Evolutionary conservation across 176 grass and related monocot species (phyloP), one percentile per base, ranked within the genome.

Genomic region (Chrysopogon serrulatus): DNA sequence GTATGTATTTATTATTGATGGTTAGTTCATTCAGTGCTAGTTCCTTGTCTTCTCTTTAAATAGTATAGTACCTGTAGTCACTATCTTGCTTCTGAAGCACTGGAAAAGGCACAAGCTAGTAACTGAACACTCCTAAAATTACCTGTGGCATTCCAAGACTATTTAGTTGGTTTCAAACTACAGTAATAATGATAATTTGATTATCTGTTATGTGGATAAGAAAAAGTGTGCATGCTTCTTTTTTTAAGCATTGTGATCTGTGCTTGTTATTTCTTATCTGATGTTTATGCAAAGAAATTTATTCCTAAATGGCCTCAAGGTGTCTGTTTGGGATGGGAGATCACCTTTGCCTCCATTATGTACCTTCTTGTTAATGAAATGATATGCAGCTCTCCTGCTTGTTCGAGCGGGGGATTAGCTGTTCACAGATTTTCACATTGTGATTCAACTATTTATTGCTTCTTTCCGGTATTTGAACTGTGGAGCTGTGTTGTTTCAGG

Each of bases 401-500:
- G 53, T 56, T 56, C 21, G 21, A 54, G 51, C 48, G 0, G 51
- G 19, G 51, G 51, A 48, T 23, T 54, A 54, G n/a, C n/a, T 62
- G 23, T 24, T 40, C 15, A 75, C 15, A 57, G 33, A 14, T 60
- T 54, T 49, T 31, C 15, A 14, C 32, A 61, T 59, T 40, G 31
- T 42, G n/a, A 6, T 61, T 60, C 27, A 74, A 63, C 19, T 24
- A 48, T 76, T 18, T 33, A 24, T 81, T 27, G 11, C 54, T 68
- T 6, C 44, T 53, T 74, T 75, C 41, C 74, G 30, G 57, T 83
- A 83, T 75, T 28, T 63, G 56, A 60, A 59, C 53, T 48, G 15
- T 76, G 64, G 8, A 16, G 4, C 80, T 88, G 61, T 77, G 51
- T 42, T 82, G 49, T 74, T 90, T 82, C 84, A 88, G 86, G 86